Evolutionary conservation across 78 protist genomes (phyloP), one percentile per base, ranked within the genome.

Genomic region (Ministeria vibrans): DNA sequence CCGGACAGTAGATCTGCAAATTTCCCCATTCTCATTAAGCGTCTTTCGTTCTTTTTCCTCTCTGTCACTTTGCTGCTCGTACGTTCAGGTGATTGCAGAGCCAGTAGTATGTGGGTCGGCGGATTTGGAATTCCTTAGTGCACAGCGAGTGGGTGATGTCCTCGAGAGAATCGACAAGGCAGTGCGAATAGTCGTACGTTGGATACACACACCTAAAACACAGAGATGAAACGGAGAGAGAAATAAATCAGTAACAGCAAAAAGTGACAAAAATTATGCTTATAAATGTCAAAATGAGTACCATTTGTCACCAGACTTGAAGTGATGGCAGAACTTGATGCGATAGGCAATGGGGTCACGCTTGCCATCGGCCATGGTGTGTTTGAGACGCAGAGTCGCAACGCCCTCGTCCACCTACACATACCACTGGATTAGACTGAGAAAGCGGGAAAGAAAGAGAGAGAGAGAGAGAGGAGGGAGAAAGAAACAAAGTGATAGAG

Each of bases 261-360:
- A n/a, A n/a, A n/a, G n/a, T n/a, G n/a, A n/a, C n/a, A n/a, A n/a
- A n/a, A n/a, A n/a, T n/a, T n/a, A n/a, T n/a, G n/a, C n/a, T n/a
- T n/a, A n/a, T n/a, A n/a, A n/a, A n/a, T n/a, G n/a, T n/a, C n/a
- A n/a, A n/a, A n/a, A n/a, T n/a, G n/a, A n/a, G n/a, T n/a, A 85
- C 81, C 81, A 93, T 86, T 95, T 90, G 63, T 42, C 69, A 27
- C 95, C 82, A 20, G 76, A 55, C 45, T 82, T 59, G 32, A 30
- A 41, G 64, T 94, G 98, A 5, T 91, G 87, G n/a, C 28, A 0
- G 42, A 25, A n/a, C 68, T 66, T 81, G 83, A 55, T 71, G 34
- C 99, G 92, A 85, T 86, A 98, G 51, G 93, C 23, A n/a, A 90
- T 84, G 32, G 99, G 99, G 83, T 98, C 99, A 22, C 99, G 83